A percentile compares a stretch with the other conserved stretches of the same genome.
Conservation (phyloP, 306 rosid genomes). For the Lathyrus tuberosus region DNA sequence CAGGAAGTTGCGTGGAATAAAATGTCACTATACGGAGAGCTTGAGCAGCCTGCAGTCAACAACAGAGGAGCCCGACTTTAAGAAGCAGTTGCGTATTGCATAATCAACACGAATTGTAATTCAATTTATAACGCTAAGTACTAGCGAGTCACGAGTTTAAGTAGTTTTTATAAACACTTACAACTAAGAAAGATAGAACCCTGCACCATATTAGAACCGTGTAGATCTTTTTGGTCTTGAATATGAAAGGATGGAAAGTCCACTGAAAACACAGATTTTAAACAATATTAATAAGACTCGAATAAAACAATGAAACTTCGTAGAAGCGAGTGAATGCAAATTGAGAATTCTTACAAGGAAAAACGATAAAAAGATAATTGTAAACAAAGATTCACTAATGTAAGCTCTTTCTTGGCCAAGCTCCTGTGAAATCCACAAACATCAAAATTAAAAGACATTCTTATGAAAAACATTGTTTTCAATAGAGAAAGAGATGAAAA, state of each 20-base stretch:
- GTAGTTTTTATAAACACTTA: conserved; percentile 50
- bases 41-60: conserved; percentile 72
- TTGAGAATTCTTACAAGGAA: conserved; percentile 62
- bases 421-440: conserved; percentile 57
- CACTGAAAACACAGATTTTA: conserved; percentile 71
- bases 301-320: conserved; percentile 22
- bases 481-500: conserved; percentile 3
- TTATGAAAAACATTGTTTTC: conserved; percentile 16
- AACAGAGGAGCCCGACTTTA: conserved; percentile 30
- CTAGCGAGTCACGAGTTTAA: background rate
- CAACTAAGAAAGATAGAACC: conserved; percentile 90
- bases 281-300: background rate
- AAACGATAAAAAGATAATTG: conserved; percentile 76
- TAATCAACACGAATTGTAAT: background rate
- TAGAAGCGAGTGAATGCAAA: background rate
- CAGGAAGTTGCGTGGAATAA: conserved; percentile 99
- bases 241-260: conserved; percentile 93
- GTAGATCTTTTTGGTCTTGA: conserved; percentile 90
- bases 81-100: conserved; percentile 18
- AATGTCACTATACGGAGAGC: conserved; percentile 84
- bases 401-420: conserved; percentile 87
- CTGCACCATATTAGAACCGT: conserved; percentile 98
- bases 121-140: conserved; percentile 4
- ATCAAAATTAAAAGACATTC: conserved; percentile 32
- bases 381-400: conserved; percentile 89